A percentile compares a stretch with the other conserved stretches of the same genome.
Conservation (phyloP, 441 rosid genomes). For the Euphorbia schlechtendalii region DNA sequence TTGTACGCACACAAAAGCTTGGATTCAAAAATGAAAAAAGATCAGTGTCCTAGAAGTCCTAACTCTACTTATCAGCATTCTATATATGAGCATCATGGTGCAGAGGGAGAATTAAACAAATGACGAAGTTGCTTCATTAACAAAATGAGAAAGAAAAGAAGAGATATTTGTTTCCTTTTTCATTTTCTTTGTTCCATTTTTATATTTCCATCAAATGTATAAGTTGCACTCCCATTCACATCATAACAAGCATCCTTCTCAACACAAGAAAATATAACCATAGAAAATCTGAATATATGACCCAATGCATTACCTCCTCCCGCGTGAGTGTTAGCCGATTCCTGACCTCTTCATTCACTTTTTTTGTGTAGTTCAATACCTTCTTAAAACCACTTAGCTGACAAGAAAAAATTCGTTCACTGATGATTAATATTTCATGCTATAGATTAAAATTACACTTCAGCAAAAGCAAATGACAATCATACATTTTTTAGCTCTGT, state of each 20-base stretch:
- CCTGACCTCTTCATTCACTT: conserved; percentile 75
- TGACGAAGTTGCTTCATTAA: neutral
- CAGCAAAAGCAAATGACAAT: conserved; percentile 15
- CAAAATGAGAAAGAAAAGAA: too few relatives aligned
- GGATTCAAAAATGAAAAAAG: neutral
- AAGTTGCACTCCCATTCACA: neutral
- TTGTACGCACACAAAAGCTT: neutral
- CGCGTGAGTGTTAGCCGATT: conserved; percentile 72
- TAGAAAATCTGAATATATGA: neutral
- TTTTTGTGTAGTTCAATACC: conserved; percentile 95
- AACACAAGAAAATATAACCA: conserved; percentile 10
- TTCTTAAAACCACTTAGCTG: conserved; percentile 99
- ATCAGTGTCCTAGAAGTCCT: neutral
- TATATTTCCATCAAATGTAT: neutral
- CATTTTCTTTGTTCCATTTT: too few relatives aligned
- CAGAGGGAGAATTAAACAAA: neutral
- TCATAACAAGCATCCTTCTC: neutral
- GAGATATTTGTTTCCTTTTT: too few relatives aligned
- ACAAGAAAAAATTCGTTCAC: conserved; percentile 24
- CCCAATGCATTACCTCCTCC: conserved; percentile 81
- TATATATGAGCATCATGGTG: neutral
- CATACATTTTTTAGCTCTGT: conserved; percentile 85
- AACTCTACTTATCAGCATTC: neutral
- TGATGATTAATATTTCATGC: neutral
- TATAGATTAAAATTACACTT: neutral